A percentile compares a stretch with the other conserved stretches of the same genome.
Evolutionary conservation across 2,329 filamentous ascomycete genomes (phyloP).

Genomic region (Aspergillus sojae): DNA sequence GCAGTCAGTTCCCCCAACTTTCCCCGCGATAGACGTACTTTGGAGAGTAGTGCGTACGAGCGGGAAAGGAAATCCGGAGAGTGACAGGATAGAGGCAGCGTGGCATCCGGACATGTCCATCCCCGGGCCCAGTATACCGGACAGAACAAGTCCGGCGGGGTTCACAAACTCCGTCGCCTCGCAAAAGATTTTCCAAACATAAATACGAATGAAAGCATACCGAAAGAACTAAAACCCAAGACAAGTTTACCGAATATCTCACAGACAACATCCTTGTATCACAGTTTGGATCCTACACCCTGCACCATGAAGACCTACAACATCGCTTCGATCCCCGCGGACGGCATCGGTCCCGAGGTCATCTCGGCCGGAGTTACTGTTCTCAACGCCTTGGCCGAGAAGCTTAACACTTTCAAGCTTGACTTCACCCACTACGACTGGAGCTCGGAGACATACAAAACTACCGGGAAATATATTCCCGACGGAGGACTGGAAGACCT

Average conservation of each 20-base stretch:
- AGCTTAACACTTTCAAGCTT: slow-evolving; percentile 60
- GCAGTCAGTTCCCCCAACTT: background rate
- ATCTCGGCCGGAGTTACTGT: slow-evolving; percentile 66
- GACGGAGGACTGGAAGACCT: slow-evolving; percentile 61
- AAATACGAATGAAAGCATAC: background rate
- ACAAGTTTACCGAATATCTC: background rate
- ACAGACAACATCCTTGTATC: background rate
- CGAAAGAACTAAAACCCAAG: background rate
- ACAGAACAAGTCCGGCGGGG: background rate
- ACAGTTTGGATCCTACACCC: background rate
- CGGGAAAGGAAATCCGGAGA: background rate
- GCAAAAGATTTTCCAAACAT: background rate
- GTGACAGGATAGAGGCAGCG: background rate
- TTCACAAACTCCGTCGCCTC: background rate
- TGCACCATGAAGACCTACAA: slow-evolving; percentile 38
- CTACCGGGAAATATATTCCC: slow-evolving; percentile 66
- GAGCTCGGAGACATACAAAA: slow-evolving; percentile 68
- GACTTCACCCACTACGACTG: slow-evolving; percentile 67
- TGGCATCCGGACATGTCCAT: background rate
- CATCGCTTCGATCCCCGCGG: slow-evolving; percentile 68
- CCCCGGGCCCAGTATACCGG: background rate
- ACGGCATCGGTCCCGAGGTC: slow-evolving; percentile 71
- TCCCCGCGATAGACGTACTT: background rate
- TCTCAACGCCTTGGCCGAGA: slow-evolving; percentile 48
- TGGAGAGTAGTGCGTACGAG: background rate